phyloP scores from a whole-genome alignment of 2,329 filamentous ascomycete genomes.

The Microcyclosporella mali region DNA sequence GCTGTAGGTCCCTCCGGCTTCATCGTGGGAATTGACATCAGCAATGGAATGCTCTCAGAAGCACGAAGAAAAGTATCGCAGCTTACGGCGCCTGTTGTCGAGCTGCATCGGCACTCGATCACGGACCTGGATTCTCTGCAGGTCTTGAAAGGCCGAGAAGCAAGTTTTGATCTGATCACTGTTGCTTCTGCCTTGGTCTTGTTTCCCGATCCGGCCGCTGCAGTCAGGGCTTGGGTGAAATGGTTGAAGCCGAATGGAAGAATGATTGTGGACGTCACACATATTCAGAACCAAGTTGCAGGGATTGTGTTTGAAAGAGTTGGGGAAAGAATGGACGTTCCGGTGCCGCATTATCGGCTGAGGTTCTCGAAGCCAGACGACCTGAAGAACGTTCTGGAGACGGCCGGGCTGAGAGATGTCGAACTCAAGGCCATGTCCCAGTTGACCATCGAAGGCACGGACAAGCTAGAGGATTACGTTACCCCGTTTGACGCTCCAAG shows the following conservation, averaged over 20 bases:
- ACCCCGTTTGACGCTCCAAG: slow-evolving; percentile 3
- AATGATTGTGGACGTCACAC: slow-evolving; percentile 36
- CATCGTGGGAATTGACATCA: slow-evolving; percentile 40
- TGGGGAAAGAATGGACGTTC: slow-evolving; percentile 28
- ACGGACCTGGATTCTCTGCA: slow-evolving; percentile 28
- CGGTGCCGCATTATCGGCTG: slow-evolving; percentile 33
- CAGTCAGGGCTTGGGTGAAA: slow-evolving; percentile 34
- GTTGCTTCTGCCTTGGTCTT: slow-evolving; percentile 38
- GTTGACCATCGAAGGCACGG: slow-evolving; percentile 28
- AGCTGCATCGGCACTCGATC: slow-evolving; percentile 34
- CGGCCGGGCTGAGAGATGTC: slow-evolving; percentile 33
- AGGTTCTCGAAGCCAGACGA: slow-evolving; percentile 31
- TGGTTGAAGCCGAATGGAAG: slow-evolving; percentile 38
- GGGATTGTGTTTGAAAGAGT: slow-evolving; percentile 36
- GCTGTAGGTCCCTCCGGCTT: slow-evolving; percentile 33
- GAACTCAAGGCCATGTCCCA: slow-evolving; percentile 30
- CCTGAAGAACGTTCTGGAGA: slow-evolving; percentile 30
- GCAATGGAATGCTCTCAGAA: slow-evolving; percentile 36
- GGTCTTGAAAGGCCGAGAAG: slow-evolving; percentile 10
- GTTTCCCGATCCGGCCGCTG: slow-evolving; percentile 34
- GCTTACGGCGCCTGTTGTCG: slow-evolving; percentile 29
- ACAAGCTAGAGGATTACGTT: slow-evolving; percentile 21
- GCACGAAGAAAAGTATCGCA: slow-evolving; percentile 30
- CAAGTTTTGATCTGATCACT: slow-evolving; percentile 32
- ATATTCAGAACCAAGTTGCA: slow-evolving; percentile 34